These are phyloP conservation scores for Ustilago vetiveriae DNA, from an alignment of 1,284 basidiomycete species.

Conservation along the genomic window DNA sequence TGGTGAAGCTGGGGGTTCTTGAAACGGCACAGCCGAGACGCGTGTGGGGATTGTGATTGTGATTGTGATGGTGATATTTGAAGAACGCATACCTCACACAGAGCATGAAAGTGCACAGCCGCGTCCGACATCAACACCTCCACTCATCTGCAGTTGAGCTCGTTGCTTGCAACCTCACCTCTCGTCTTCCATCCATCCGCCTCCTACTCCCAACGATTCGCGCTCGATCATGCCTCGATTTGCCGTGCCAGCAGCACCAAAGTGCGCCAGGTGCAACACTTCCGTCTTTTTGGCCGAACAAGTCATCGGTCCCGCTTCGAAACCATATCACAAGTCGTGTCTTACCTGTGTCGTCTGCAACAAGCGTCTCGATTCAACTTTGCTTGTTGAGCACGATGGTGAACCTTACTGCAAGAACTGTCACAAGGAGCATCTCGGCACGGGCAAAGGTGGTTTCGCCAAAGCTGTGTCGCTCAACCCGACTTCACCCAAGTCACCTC, in stretches of 20 bases:
- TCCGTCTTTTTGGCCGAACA: constrained; percentile 65
- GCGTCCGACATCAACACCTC: constrained; percentile 35
- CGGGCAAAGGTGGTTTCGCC: constrained; percentile 64
- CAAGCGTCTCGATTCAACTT: constrained; percentile 63
- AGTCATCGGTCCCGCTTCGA: constrained; percentile 62
- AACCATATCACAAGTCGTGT: constrained; percentile 65
- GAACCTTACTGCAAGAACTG: constrained; percentile 66
- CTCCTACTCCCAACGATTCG: neutral
- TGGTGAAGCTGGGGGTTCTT: too few species aligned
- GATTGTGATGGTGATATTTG: too few species aligned
- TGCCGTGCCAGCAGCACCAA: constrained; percentile 56
- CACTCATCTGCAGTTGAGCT: neutral
- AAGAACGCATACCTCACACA: too few species aligned
- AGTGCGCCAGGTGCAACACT: constrained; percentile 63
- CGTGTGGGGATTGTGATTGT: too few species aligned
- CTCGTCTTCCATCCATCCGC: neutral
- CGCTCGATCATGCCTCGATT: constrained; percentile 49
- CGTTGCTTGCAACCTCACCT: neutral
- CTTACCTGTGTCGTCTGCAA: constrained; percentile 64
- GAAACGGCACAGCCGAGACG: constrained; percentile 7
- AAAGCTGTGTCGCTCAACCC: constrained; percentile 62
- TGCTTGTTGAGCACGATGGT: constrained; percentile 65
- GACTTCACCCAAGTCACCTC: constrained; percentile 42
- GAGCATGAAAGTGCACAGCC: too few species aligned
- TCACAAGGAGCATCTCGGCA: constrained; percentile 62